Percentiles rank a stretch among this genome's conserved stretches.
Conservation (phyloP, 2,329 filamentous ascomycete genomes). For the Microdochium paspali region DNA sequence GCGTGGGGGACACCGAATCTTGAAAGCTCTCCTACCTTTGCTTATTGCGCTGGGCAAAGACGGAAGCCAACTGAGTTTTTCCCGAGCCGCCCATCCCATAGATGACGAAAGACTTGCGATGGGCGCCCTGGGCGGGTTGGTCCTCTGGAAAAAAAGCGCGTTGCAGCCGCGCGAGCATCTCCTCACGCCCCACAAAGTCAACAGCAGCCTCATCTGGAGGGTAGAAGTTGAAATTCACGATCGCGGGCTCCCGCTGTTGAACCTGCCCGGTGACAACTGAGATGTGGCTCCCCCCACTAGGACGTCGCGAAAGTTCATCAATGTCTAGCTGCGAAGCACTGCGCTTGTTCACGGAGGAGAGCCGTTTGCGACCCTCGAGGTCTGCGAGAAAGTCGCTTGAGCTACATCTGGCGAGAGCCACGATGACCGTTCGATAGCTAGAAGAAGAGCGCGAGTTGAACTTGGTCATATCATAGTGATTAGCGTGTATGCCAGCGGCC, state of each 20-base stretch:
- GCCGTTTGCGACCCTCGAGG: not conserved
- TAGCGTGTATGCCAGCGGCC: conserved; percentile 12
- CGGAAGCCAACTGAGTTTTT: conserved; percentile 16
- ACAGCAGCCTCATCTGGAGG: not conserved
- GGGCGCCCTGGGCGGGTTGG: not conserved
- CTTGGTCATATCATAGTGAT: conserved; percentile 17
- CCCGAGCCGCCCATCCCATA: conserved; percentile 19
- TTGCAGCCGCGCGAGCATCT: conserved; percentile 2
- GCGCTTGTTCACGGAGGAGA: too few relatives aligned
- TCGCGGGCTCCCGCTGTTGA: too few relatives aligned
- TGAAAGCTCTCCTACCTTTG: conserved; percentile 4
- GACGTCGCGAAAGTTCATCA: too few relatives aligned
- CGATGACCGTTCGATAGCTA: conserved; percentile 10
- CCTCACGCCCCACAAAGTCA: conserved; percentile 2
- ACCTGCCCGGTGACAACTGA: too few relatives aligned
- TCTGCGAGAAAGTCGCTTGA: conserved; percentile 4
- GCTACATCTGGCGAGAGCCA: conserved; percentile 11
- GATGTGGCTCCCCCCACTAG: too few relatives aligned
- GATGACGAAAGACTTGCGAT: conserved; percentile 10
- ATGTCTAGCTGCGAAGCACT: too few relatives aligned
- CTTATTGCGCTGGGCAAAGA: conserved; percentile 10
- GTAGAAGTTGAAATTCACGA: not conserved
- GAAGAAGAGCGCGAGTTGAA: conserved; percentile 8
- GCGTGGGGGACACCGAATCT: too few relatives aligned
- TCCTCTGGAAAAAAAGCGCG: conserved; percentile 1